These are phyloP conservation scores for Ananas comosus DNA, from an alignment of 176 grass and related monocot genomes.

Conservation along the genomic window DNA sequence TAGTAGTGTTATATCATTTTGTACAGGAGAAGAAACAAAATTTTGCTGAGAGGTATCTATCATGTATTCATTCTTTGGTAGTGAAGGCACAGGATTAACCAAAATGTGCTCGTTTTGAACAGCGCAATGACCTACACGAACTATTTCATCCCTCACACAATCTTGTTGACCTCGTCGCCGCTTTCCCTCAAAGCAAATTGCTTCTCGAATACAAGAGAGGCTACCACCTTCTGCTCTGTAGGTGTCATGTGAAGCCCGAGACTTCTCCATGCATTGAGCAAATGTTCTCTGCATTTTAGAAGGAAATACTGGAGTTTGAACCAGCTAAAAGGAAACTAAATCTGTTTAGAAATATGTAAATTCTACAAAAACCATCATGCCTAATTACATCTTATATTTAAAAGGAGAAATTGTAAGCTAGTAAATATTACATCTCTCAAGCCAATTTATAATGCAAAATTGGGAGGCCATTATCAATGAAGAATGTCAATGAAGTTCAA, in stretches of 20 bases:
- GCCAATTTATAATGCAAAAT: not conserved
- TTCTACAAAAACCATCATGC: not conserved
- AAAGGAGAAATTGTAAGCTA: not conserved
- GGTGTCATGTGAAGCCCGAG: constrained; percentile 9
- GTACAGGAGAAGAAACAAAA: constrained; percentile 11
- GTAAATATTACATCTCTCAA: not conserved
- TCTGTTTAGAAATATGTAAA: not conserved
- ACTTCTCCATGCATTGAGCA: constrained; percentile 27
- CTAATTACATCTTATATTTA: not conserved
- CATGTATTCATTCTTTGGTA: constrained; percentile 18
- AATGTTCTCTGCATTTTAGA: constrained; percentile 7
- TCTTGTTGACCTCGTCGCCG: constrained; percentile 11
- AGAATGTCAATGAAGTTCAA: no score
- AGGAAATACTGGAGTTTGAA: not conserved
- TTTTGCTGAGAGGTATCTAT: constrained; percentile 21
- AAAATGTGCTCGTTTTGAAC: constrained; percentile 11
- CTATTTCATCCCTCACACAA: constrained; percentile 3
- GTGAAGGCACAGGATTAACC: constrained; percentile 4
- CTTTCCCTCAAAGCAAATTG: constrained; percentile 3
- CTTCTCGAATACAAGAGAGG: constrained; percentile 11
- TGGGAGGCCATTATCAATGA: no score
- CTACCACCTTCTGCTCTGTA: constrained; percentile 1
- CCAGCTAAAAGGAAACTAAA: constrained; percentile 1
- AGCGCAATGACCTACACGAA: constrained; percentile 19
- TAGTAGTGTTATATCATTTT: constrained; percentile 6